These are phyloP conservation scores for Metarhizium brunneum DNA, from an alignment of 2,329 filamentous ascomycete species.

Conservation along the genomic window DNA sequence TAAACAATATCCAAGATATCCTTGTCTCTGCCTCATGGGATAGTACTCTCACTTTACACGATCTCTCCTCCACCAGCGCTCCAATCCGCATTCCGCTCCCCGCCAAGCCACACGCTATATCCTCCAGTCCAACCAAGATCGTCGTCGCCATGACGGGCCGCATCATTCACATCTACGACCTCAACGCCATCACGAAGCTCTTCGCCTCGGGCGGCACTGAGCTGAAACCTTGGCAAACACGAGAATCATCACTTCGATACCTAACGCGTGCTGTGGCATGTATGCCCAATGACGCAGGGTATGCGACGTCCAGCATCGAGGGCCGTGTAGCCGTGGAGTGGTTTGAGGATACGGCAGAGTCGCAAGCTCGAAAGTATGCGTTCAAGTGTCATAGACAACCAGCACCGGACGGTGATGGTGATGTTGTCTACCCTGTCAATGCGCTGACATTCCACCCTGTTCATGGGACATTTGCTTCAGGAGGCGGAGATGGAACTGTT, in stretches of 20 bases:
- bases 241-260: constrained; percentile 92
- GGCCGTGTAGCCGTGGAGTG: constrained; percentile 94
- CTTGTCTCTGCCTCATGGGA: constrained; percentile 93
- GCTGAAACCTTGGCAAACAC: constrained; percentile 79
- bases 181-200: constrained; percentile 54
- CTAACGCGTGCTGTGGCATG: constrained; percentile 88
- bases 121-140: constrained; percentile 67
- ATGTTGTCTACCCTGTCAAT: constrained; percentile 88
- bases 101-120: constrained; percentile 82
- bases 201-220: constrained; percentile 35
- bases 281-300: constrained; percentile 94
- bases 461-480: constrained; percentile 77
- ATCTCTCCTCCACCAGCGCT: constrained; percentile 41
- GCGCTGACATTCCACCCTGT: constrained; percentile 80
- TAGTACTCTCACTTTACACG: constrained; percentile 77
- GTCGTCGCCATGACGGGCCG: constrained; percentile 94
- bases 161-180: constrained; percentile 89
- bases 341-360: constrained; percentile 84
- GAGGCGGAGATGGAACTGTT: constrained; percentile 85
- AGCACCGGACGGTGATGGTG: constrained; percentile 51
- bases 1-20: constrained; percentile 39
- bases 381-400: constrained; percentile 96
- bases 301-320: constrained; percentile 87
- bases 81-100: constrained; percentile 64
- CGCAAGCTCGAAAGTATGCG: constrained; percentile 88